Conservation (phyloP, 352 stramenopile genomes). For the Pythium plurisporium region DNA sequence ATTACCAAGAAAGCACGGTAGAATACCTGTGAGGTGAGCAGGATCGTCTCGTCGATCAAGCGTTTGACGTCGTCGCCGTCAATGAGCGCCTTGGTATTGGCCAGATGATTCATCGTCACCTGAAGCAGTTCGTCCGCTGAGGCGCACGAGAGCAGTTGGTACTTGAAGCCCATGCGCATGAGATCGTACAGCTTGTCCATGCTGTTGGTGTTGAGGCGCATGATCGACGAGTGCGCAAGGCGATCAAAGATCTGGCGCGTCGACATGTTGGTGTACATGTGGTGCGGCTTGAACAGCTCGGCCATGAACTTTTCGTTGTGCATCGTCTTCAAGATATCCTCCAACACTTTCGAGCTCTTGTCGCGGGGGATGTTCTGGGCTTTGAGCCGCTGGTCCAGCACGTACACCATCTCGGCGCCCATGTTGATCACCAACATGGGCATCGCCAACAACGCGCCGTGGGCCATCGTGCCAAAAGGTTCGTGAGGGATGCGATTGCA, state of each 20-base stretch:
- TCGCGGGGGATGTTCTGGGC: conserved; percentile 88
- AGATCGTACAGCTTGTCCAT: conserved; percentile 95
- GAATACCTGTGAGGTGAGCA: conserved; percentile 50
- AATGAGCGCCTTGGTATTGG: conserved; percentile 70
- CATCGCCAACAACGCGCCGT: conserved; percentile 83
- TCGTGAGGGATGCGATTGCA: background rate
- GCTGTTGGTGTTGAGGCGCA: conserved; percentile 90
- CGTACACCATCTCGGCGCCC: conserved; percentile 93
- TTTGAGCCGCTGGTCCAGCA: conserved; percentile 89
- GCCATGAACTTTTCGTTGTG: conserved; percentile 89
- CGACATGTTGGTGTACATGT: conserved; percentile 88
- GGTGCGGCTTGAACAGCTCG: conserved; percentile 91
- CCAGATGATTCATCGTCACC: conserved; percentile 86
- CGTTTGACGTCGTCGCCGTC: conserved; percentile 56
- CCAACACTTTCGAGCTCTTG: conserved; percentile 89
- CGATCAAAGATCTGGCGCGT: conserved; percentile 90
- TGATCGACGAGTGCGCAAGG: conserved; percentile 92
- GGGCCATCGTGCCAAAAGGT: background rate
- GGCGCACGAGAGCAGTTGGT: conserved; percentile 79
- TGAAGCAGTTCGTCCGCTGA: conserved; percentile 85
- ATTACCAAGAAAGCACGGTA: background rate
- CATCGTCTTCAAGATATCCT: conserved; percentile 92
- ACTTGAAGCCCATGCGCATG: conserved; percentile 96
- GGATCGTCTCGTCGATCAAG: conserved; percentile 74
- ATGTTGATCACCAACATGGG: conserved; percentile 93